Evolutionary conservation across 805 yeast species (phyloP), one percentile per base, ranked within the genome.

Genomic region (Pichia heedii): DNA sequence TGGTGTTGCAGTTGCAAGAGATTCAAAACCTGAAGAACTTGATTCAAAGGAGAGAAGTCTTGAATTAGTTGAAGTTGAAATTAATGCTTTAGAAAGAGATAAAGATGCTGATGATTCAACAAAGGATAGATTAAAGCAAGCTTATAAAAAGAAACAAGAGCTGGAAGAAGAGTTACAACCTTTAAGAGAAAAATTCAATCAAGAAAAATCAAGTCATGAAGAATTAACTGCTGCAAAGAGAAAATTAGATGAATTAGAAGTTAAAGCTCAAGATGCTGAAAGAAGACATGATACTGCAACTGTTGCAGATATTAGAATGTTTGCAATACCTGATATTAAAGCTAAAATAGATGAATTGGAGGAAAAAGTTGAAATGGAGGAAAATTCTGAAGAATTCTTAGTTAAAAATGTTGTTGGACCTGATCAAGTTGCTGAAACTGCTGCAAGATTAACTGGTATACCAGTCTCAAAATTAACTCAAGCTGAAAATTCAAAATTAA

Each of bases 1-100:
- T 3, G 76, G 95, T 44, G 97, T 93, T 36, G 97, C 97, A 1
- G 98, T 93, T 42, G 96, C 96, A 4, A 79, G 98, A 66, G 98
- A 93, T 62, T 90, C 97, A 3, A 87, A 86, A 62, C 98, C 98
- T 2, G 98, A 93, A 65, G 96, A 88, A 62, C 73, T 93, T 56
- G 98, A 93, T 67, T 82, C 81, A 37, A 76, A 88, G 54, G 98
- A 93, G 66, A 84, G 98, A 65, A 87, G 87, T 67, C 73, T 89
- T 39, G 94, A 88, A 61, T 75, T 93, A 53, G 67, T 93, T 30
- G 95, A 90, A 56, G 97, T 93, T 46, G 98, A 93, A 66, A 90
- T 93, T 60, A 86, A 87, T 60, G 98, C 98, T 1, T 73, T 93
- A 54, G 97, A 93, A 67, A 84, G 98, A 67, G 98, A 90, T 61